Base-by-base conservation (phyloP, 2,329 filamentous ascomycete species). In the Cladosporium sp. region DNA sequence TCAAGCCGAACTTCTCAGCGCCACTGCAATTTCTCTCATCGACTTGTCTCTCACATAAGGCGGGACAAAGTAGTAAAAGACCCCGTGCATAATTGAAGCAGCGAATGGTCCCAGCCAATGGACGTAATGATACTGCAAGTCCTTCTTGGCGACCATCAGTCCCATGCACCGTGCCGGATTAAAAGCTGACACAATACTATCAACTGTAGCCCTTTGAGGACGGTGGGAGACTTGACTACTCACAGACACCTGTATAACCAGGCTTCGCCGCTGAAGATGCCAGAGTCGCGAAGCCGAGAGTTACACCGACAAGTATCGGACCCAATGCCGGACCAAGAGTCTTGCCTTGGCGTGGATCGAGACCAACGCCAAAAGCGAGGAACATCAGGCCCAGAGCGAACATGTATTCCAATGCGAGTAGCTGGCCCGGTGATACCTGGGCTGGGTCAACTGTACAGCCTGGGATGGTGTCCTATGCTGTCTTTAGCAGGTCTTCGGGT, bases 341-440 rank as follows among this genome's bases (percentile, higher is more conserved):
- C 21, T 79, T 73, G 0, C 77, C 77, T 69, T 86, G 83, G 3
- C 83, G 75, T 2, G 84, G 84, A 71, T 86, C 84, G 5, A 86
- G 75, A 18, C 83, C 84, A 12, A 84, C 80, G 1, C 84, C 83
- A 67, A 84, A 85, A 0, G 82, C 78, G 23, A 85, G 75, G 68
- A 84, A 80, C 0, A 86, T 70, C 16, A 84, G 67, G 1, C 80
- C 75, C n/a, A 83, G 77, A 5, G 76, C 78, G 5, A 78, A 77
- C 64, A 83, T 77, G 49, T 81, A 80, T 69, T 86, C 84, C 46
- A 83, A 77, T 10, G 82, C 74, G 63, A 85, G 81, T 5, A 72
- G 65, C 63, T 72, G 65, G 6, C 71, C 71, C 12, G 59, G 23
- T 5, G 67, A 69, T n/a, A 71, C 66, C 8, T 68, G 66, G 3